phyloP scores from a whole-genome alignment of 2,329 filamentous ascomycete species.

The Alternaria brassicicola region DNA sequence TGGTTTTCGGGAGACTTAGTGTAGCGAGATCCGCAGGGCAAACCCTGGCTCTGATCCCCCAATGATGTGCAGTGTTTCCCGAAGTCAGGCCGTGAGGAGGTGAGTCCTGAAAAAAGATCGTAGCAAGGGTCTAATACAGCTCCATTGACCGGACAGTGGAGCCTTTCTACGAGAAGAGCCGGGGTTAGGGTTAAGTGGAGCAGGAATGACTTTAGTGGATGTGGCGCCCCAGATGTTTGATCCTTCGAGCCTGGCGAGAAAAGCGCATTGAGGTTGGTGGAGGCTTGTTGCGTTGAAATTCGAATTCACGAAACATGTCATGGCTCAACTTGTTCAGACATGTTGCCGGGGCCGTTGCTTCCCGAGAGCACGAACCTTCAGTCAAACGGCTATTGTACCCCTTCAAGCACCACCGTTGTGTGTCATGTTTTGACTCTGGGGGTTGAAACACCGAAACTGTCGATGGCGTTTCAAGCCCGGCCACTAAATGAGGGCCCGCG shows the following conservation, averaged over 20 bases:
- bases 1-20: not conserved
- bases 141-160: constrained; percentile 5
- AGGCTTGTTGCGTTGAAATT: constrained; percentile 4
- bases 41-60: constrained; percentile 8
- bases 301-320: constrained; percentile 16
- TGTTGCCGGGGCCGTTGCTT: constrained; percentile 1
- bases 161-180: not conserved
- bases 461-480: constrained; percentile 11
- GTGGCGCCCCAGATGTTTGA: not conserved
- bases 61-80: constrained; percentile 16
- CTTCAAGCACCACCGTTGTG: constrained; percentile 11
- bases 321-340: constrained; percentile 8
- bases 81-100: constrained; percentile 14
- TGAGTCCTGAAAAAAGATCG: constrained; percentile 6
- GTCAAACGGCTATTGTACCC: constrained; percentile 7
- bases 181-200: not conserved
- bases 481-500: not conserved
- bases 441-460: constrained; percentile 16
- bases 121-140: constrained; percentile 9
- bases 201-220: not conserved
- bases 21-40: constrained; percentile 4
- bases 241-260: not conserved
- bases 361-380: not conserved
- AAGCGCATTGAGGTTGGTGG: not conserved
- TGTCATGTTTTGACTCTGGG: constrained; percentile 10